phyloP scores from a whole-genome alignment of 352 stramenopile genomes.

The Phytophthora podocarpi region DNA sequence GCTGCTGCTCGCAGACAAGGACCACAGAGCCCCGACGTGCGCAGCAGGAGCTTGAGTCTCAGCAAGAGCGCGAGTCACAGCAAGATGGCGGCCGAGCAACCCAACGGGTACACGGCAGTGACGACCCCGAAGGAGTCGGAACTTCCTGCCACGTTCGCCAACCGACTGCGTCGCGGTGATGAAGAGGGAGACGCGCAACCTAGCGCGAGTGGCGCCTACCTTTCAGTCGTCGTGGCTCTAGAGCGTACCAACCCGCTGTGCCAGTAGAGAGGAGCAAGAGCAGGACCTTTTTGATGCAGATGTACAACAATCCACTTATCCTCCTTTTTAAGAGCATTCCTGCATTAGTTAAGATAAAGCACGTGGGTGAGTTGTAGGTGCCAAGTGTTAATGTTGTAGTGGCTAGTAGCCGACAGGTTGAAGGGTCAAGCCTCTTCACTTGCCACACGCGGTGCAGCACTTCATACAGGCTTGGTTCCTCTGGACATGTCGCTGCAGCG shows the following conservation, averaged over 20 bases:
- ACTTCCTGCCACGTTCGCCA: constrained; percentile 47
- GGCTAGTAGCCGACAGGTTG: no score
- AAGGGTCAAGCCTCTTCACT: no score
- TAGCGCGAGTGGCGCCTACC: constrained; percentile 37
- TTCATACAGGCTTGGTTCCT: no score
- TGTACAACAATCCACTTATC: constrained; percentile 32
- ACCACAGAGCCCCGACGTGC: constrained; percentile 24
- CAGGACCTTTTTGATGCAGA: constrained; percentile 25
- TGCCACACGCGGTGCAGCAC: no score
- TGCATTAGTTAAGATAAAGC: background rate
- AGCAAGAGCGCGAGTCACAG: constrained; percentile 30
- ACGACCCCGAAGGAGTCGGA: constrained; percentile 52
- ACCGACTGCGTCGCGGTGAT: constrained; percentile 36
- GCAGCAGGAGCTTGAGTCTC: constrained; percentile 18
- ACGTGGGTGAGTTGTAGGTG: background rate
- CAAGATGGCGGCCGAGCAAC: constrained; percentile 30
- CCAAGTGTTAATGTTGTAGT: no score
- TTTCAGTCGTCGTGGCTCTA: constrained; percentile 66
- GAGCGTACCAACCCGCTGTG: constrained; percentile 69
- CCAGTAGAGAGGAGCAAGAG: constrained; percentile 27
- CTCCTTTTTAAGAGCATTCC: constrained; percentile 12
- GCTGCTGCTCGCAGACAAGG: constrained; percentile 20
- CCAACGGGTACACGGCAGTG: constrained; percentile 42
- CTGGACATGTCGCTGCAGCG: no score
- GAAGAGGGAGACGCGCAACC: constrained; percentile 16